These are phyloP conservation scores for Avena atlantica DNA, from an alignment of 176 grass and related monocot species.

Conservation along the genomic window DNA sequence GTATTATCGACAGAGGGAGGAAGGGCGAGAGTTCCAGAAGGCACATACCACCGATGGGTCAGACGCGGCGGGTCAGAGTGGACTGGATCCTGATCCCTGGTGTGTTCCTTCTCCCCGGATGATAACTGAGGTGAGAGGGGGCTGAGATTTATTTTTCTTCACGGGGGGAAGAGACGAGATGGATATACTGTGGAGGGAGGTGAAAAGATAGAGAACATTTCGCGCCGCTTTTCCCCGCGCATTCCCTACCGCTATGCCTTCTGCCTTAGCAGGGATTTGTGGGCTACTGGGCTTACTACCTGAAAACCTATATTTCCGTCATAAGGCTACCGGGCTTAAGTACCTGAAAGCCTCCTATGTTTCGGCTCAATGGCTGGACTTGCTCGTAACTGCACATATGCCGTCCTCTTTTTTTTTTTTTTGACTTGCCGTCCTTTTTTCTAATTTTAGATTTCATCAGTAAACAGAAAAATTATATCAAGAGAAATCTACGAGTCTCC, in stretches of 20 bases:
- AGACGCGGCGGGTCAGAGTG: neutral
- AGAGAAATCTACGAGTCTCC: neutral
- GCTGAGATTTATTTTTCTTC: neutral
- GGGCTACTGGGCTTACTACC: neutral
- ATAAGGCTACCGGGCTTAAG: neutral
- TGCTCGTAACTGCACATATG: neutral
- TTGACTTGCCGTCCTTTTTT: too few species aligned
- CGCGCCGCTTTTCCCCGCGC: slow-evolving; percentile 22
- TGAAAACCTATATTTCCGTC: neutral
- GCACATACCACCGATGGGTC: neutral
- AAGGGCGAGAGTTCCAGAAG: neutral
- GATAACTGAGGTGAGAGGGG: neutral
- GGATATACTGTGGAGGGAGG: neutral
- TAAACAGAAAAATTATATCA: neutral
- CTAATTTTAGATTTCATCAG: neutral
- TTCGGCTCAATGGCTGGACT: neutral
- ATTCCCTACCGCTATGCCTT: neutral
- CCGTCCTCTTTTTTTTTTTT: too few species aligned
- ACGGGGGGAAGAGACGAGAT: neutral
- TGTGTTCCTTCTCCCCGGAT: neutral
- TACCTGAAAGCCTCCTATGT: neutral
- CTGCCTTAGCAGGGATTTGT: neutral
- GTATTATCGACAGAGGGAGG: neutral
- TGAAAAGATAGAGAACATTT: neutral
- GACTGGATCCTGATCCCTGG: neutral